Evolutionary conservation across 192 early-diverging fungal species (phyloP), one percentile per base, ranked within the genome.

Genomic region (Dissophora globulifera): DNA sequence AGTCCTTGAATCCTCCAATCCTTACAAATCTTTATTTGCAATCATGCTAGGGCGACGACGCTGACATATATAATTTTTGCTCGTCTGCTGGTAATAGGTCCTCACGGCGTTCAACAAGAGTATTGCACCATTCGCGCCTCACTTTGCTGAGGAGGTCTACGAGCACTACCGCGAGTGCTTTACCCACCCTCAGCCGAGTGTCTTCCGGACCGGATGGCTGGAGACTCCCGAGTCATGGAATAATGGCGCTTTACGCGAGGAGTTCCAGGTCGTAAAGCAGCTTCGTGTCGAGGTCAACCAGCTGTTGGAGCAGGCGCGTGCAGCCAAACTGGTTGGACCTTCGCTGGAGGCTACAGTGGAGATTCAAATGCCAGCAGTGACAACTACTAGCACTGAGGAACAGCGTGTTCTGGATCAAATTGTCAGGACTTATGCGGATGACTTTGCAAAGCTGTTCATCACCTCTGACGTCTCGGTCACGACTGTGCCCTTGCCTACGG

Each of bases 91-190:
- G n/a, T 71, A 22, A n/a, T 10, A 87, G 79, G 82, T 86, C 27
- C 72, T 94, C 26, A 82, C 84, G 8, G 71, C 84, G 42, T 92
- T 92, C 63, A 85, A 82, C 0, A 71, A 71, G 54, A 62, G 58
- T 33, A 56, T 72, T 50, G 48, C 69, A 0, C 78, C 78, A 5
- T 43, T 79, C 3, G 53, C 69, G 13, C 78, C 78, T 31, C 65
- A 72, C 29, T 58, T 79, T 29, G 55, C 56, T 6, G 68, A 79
- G 30, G 75, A 78, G 27, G 75, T 78, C 9, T 78, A 78, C 43
- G 65, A 78, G 22, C 26, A 63, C 33, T 68, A 68, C 29, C 64
- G 53, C 22, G 59, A 50, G 31, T 56, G 65, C 38, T 57, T 68
- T 22, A 55, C 48, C 3, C 1, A 25, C 17, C 59, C 51, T 3